Base-by-base conservation (phyloP, 2,329 filamentous ascomycete species). In the Neonectria neomacrospora region DNA sequence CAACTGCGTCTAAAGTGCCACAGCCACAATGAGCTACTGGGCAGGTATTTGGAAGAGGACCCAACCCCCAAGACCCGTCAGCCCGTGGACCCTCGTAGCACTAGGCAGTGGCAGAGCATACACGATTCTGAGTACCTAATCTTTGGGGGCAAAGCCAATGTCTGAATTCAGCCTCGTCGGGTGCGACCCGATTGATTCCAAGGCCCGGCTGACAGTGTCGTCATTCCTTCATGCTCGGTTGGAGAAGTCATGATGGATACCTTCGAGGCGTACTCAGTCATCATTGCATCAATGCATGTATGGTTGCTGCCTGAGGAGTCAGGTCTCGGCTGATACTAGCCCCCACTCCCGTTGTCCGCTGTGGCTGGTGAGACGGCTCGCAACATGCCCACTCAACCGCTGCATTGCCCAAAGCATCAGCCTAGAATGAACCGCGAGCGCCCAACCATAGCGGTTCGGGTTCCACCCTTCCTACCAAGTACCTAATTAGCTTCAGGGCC, bases 1-100 rank as follows among this genome's bases (percentile, higher is more conserved):
- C 66, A 69, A 66, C 37, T 71, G 18, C 52, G 47, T 57, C 47
- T 52, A 52, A 61, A 37, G 34, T 58, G 64, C 47, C 64, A 61
- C 66, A 58, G 62, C 63, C 63, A 67, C 68, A 53, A 16, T 48
- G 45, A 67, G 67, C 65, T 30, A 44, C 16, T 10, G 34, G 22
- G n/a, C 14, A 50, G 39, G 48, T 62, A 30, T 52, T 57, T 57
- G 45, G 45, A 48, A 48, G 45, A 48, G 45, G 2, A 30, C n/a
- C n/a, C n/a, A n/a, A n/a, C n/a, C 44, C 44, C 22, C 16, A n/a
- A 26, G 26, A n/a, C 45, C 45, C 42, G 20, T 45, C 34, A 37
- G 37, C n/a, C n/a, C 16, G 16, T 18, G 34, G 5, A 39, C 3
- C 37, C 30, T 8, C n/a, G 34, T 37, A n/a, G 20, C 42, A 44